Evolutionary conservation across 208 protist species (phyloP).

Genomic region (Phytomonas francai): DNA sequence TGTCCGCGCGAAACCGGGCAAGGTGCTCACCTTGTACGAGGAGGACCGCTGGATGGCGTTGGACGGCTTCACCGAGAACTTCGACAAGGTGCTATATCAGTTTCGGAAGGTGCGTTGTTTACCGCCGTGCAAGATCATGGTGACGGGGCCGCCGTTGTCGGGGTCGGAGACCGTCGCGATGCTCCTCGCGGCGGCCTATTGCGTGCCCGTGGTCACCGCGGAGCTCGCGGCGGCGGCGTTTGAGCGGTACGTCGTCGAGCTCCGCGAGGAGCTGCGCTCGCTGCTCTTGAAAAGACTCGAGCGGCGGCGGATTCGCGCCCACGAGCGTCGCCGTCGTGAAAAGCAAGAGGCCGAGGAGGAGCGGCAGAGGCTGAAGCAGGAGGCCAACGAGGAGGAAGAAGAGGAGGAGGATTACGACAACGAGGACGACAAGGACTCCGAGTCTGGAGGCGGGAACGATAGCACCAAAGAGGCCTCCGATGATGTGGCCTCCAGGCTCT

Average conservation of each 20-base stretch:
- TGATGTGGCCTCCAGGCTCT: not conserved
- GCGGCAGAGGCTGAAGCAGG: constrained; percentile 17
- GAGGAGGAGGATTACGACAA: constrained; percentile 9
- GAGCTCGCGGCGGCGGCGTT: constrained; percentile 39
- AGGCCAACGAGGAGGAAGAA: constrained; percentile 17
- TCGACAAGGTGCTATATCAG: constrained; percentile 65
- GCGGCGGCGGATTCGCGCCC: constrained; percentile 37
- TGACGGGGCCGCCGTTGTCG: constrained; percentile 82
- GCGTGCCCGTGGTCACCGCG: constrained; percentile 43
- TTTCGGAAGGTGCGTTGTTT: constrained; percentile 40
- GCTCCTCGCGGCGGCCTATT: constrained; percentile 44
- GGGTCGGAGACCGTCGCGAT: constrained; percentile 43
- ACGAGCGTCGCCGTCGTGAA: constrained; percentile 20
- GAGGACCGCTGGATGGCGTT: constrained; percentile 76
- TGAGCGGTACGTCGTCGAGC: constrained; percentile 29
- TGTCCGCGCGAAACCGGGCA: constrained; percentile 57
- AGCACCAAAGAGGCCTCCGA: not conserved
- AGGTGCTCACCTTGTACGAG: constrained; percentile 40
- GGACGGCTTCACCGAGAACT: constrained; percentile 63
- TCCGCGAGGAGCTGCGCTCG: constrained; percentile 35
- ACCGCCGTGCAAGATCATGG: constrained; percentile 51
- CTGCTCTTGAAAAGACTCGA: constrained; percentile 49
- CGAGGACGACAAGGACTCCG: constrained; percentile 12
- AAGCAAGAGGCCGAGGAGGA: constrained; percentile 20
- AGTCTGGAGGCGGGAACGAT: not conserved